Conservation (phyloP, 2,329 filamentous ascomycete genomes). For the Botrytis aclada region DNA sequence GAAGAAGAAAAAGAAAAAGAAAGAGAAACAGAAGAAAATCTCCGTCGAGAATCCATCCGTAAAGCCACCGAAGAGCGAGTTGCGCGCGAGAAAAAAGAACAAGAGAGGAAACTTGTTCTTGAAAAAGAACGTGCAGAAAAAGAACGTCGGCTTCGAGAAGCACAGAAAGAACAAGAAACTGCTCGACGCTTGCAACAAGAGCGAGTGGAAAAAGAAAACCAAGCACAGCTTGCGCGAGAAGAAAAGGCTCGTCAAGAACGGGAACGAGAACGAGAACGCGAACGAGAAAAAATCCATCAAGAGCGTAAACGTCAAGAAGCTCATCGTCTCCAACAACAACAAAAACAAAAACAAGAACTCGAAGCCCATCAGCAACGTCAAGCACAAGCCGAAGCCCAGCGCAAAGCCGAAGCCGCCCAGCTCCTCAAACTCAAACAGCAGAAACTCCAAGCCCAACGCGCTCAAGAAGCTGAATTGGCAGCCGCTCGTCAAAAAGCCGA, state of each 20-base stretch:
- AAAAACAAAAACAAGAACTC: background rate
- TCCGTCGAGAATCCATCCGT: background rate
- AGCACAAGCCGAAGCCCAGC: background rate
- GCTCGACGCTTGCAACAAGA: background rate
- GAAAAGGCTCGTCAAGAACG: background rate
- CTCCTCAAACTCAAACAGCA: background rate
- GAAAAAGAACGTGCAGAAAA: background rate
- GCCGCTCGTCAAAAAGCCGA: background rate
- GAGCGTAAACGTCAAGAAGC: background rate
- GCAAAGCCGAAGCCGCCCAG: background rate
- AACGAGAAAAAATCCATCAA: background rate
- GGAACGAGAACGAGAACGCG: background rate
- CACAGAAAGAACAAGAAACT: background rate
- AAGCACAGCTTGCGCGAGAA: background rate
- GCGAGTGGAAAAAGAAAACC: background rate
- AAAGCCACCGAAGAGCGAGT: background rate
- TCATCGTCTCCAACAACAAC: background rate
- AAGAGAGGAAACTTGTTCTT: background rate
- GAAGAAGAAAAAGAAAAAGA: background rate
- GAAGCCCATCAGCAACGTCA: background rate
- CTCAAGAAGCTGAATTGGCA: background rate
- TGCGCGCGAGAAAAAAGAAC: background rate
- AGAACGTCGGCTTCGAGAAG: background rate
- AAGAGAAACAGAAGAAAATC: background rate
- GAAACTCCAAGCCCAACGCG: background rate